phyloP scores from a whole-genome alignment of 2,329 filamentous ascomycete species.

The Metarhizium brunneum region DNA sequence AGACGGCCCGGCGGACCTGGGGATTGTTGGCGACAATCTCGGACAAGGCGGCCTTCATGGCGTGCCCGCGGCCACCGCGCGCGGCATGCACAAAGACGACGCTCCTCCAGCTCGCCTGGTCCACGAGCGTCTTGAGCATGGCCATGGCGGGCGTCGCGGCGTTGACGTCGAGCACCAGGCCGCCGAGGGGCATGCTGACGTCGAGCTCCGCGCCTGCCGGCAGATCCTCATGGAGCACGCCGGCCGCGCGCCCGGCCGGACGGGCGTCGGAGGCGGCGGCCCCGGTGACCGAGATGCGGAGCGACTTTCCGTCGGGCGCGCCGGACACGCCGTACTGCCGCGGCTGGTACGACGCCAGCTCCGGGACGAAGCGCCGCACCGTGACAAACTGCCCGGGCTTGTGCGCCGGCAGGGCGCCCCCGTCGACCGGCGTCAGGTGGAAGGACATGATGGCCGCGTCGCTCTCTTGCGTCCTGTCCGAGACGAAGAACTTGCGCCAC shows the following conservation, averaged over 20 bases:
- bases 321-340: conserved; percentile 64
- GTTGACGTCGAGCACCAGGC: conserved; percentile 40
- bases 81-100: conserved; percentile 42
- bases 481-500: conserved; percentile 57
- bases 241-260: conserved; percentile 55
- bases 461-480: conserved; percentile 51
- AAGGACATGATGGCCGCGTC: conserved; percentile 55
- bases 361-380: conserved; percentile 45
- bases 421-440: conserved; percentile 52
- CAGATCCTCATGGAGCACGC: conserved; percentile 50
- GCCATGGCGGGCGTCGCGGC: conserved; percentile 37
- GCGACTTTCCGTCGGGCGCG: conserved; percentile 45
- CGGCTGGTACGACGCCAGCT: conserved; percentile 47
- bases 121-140: conserved; percentile 41
- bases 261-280: conserved; percentile 33
- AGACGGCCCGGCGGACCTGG: conserved; percentile 26
- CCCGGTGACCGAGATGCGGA: conserved; percentile 59
- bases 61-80: conserved; percentile 23
- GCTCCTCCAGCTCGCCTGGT: conserved; percentile 27
- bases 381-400: conserved; percentile 62
- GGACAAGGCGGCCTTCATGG: background rate
- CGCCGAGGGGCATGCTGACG: conserved; percentile 52
- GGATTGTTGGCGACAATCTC: background rate
- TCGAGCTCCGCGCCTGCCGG: conserved; percentile 48
- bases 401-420: conserved; percentile 45